Evolutionary conservation across 2,329 filamentous ascomycete genomes (phyloP), one percentile per base, ranked within the genome.

Genomic region (Paecilomyces variotii): DNA sequence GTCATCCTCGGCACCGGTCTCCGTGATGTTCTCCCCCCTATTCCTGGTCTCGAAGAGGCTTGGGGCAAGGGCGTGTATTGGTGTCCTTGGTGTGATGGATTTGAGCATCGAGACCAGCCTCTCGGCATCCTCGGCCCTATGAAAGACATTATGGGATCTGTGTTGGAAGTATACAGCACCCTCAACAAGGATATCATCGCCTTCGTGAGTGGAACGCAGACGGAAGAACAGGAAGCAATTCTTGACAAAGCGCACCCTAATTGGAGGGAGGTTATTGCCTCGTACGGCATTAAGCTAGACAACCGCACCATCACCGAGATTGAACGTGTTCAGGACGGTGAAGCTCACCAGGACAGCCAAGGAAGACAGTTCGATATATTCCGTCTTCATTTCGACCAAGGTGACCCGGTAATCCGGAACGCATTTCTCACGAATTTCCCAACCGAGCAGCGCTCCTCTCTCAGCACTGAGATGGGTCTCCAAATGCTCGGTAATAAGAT

Each of bases 81-180:
- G 82, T 87, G 84, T 57, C 83, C 83, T 0, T 87, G 84, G 84
- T 87, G 84, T 61, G 84, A 87, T 65, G 84, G 84, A 11, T 76
- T 81, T 62, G 84, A 87, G 70, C 83, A 86, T 67, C 80, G 79
- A 0, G 82, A 85, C 65, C 83, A 86, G 61, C 59, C 77, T 0
- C 75, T 87, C 1, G 83, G 84, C 1, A 74, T 87, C 34, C 67
- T 87, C 0, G 79, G 75, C 1, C 61, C 72, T 0, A 68, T 85
- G 0, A 64, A 73, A 1, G 72, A 80, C 28, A 71, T 81, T 0
- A 70, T 81, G 0, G 70, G 71, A 2, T 68, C 76, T 4, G 77
- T 82, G 0, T 72, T 79, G 12, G 82, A 87, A 65, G 75, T 85
- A 9, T 66, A 78, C 14, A 50, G 45, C n/a, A 84, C 81, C 0